A percentile compares a stretch with the other conserved stretches of the same genome.
Conservation (phyloP, 306 rosid genomes). For the Begonia masoniana region DNA sequence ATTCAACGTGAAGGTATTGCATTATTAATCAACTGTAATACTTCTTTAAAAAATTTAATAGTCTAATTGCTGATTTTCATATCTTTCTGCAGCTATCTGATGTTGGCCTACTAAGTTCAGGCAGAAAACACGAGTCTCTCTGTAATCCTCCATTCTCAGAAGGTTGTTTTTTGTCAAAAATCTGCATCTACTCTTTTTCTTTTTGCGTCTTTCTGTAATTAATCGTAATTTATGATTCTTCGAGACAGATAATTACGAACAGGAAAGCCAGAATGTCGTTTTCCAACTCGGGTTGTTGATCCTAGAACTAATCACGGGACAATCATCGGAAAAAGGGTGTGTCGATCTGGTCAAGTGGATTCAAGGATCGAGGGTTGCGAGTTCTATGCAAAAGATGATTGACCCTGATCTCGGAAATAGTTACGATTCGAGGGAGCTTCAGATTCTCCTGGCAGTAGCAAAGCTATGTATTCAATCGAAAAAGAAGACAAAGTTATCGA, state of each 20-base stretch:
- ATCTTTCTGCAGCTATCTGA: slow-evolving; percentile 52
- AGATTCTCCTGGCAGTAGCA: slow-evolving; percentile 70
- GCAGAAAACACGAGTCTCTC: slow-evolving; percentile 18
- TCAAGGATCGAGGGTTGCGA: slow-evolving; percentile 50
- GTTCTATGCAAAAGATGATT: slow-evolving; percentile 70
- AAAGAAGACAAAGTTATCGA: slow-evolving; percentile 50
- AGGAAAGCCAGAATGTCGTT: slow-evolving; percentile 42
- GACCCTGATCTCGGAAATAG: slow-evolving; percentile 83
- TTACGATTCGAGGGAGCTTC: slow-evolving; percentile 53
- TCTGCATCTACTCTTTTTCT: slow-evolving; percentile 2
- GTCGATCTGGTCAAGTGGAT: slow-evolving; percentile 70
- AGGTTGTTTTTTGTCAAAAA: slow-evolving; percentile 26
- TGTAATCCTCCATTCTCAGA: slow-evolving; percentile 30
- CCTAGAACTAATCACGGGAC: slow-evolving; percentile 81
- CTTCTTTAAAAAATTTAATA: neutral
- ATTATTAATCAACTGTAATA: neutral
- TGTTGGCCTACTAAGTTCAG: slow-evolving; percentile 34
- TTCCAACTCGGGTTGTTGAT: slow-evolving; percentile 80
- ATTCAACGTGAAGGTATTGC: slow-evolving; percentile 66
- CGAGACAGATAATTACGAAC: slow-evolving; percentile 38
- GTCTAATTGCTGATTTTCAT: slow-evolving; percentile 3
- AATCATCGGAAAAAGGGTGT: slow-evolving; percentile 61
- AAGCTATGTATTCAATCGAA: slow-evolving; percentile 65
- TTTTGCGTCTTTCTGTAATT: slow-evolving; percentile 6
- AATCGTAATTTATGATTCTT: too few relatives aligned